Evolutionary conservation across 106 monocot species (phyloP).

Genomic region (Amphibolis antarctica): DNA sequence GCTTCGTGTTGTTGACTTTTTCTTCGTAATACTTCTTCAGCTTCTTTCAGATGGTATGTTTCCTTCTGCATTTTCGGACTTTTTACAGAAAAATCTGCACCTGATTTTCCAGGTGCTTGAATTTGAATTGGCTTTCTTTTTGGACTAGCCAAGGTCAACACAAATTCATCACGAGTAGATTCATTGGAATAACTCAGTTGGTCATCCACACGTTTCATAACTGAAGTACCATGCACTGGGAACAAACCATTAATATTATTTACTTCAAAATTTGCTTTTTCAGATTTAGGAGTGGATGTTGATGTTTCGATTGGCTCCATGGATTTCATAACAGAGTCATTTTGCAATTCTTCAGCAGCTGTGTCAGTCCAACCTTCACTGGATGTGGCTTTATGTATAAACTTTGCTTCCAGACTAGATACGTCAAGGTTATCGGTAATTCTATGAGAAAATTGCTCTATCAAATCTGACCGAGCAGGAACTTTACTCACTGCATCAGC

Average conservation of each 20-base stretch:
- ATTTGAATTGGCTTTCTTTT: constrained; percentile 14
- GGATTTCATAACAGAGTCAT: constrained; percentile 4
- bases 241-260: not conserved
- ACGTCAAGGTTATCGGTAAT: not conserved
- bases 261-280: not conserved
- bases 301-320: not conserved
- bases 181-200: constrained; percentile 1
- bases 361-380: not conserved
- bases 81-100: not conserved
- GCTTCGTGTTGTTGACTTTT: constrained; percentile 24
- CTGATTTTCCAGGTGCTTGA: constrained; percentile 12
- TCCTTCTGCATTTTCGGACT: not conserved
- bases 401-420: not conserved
- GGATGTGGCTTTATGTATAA: not conserved
- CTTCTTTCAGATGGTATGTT: not conserved
- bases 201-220: constrained; percentile 5
- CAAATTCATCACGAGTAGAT: constrained; percentile 3
- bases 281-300: not conserved
- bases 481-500: not conserved
- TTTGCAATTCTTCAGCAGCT: constrained; percentile 25
- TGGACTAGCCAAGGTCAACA: not conserved
- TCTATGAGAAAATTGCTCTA: not conserved
- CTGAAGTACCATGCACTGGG: not conserved
- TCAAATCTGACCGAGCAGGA: not conserved
- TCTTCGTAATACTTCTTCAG: constrained; percentile 7